Base-by-base conservation (phyloP, 2,329 filamentous ascomycete genomes). In the Raffaelea arxii region DNA sequence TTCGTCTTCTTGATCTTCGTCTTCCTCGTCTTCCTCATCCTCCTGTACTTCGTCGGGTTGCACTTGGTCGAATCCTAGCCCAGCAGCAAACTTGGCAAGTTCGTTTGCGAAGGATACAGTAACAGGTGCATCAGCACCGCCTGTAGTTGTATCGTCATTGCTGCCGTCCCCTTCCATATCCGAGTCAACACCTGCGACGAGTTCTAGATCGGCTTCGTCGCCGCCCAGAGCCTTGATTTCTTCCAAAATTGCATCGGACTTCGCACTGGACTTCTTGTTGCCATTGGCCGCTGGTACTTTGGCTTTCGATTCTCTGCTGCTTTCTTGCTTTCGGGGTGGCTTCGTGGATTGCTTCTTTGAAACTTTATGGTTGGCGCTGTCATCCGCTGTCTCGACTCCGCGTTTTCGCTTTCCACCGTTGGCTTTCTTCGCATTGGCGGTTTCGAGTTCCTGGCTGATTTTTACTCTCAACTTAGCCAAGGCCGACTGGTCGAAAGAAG, bases 151-250 rank as follows among this genome's bases (percentile, higher is more conserved):
- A 48, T 62, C 62, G 27, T 25, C 50, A 38, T n/a, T 53, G 50
- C 12, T 57, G 11, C 58, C 59, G 12, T 62, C 61, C 23, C 66
- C 67, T 37, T 75, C 72, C 19, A 69, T 66, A 46, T 73, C 71
- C 2, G 73, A 77, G 51, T 69, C 65, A 6, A 72, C 64, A 49
- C 74, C 76, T 37, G 70, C 74, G 45, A 84, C 72, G 27, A 84
- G 69, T 30, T 77, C 74, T 38, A 82, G 59, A 52, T 84, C 81
- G 37, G 77, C 70, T 59, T 84, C 77, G 45, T 82, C 78, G 14
- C 81, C 81, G 4, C 80, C 81, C 2, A 85, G 65, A 14, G 77
- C 77, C 52, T 72, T 68, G 51, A 84, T 84, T 56, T 84, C 81
- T 47, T 77, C 72, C 7, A 84, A 63, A 4, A 84, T 64, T 7